Percentiles rank a stretch among this genome's conserved stretches.
phyloP scores from a whole-genome alignment of 345 rosid species.

The Durio zibethinus region DNA sequence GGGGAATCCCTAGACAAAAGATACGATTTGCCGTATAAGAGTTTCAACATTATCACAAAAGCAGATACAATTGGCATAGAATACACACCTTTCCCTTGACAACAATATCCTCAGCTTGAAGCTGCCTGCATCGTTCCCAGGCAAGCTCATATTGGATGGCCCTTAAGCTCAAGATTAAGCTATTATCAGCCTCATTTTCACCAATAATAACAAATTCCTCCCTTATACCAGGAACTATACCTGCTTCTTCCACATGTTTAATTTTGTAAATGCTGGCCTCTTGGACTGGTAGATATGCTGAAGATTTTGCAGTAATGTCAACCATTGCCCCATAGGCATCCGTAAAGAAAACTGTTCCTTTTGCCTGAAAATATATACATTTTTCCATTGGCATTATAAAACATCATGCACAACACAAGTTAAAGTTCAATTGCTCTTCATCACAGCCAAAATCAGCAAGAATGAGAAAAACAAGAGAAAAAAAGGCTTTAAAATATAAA shows the following conservation, averaged over 20 bases:
- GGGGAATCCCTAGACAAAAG: background rate
- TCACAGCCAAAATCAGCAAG: background rate
- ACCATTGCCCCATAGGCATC: constrained; percentile 77
- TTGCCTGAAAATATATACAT: constrained; percentile 44
- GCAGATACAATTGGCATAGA: constrained; percentile 4
- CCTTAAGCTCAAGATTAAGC: constrained; percentile 76
- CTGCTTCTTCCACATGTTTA: constrained; percentile 75
- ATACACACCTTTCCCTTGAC: constrained; percentile 79
- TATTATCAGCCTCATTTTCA: constrained; percentile 76
- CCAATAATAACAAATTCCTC: constrained; percentile 88
- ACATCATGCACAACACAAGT: background rate
- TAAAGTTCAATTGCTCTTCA: background rate
- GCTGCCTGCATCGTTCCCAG: constrained; percentile 97
- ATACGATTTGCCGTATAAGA: background rate
- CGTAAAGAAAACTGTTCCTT: constrained; percentile 71
- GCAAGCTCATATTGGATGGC: constrained; percentile 72
- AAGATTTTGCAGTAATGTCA: constrained; percentile 83
- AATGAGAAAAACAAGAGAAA: background rate
- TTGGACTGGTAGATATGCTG: constrained; percentile 72
- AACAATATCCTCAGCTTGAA: constrained; percentile 89
- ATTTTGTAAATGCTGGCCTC: constrained; percentile 79
- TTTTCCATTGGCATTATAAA: background rate
- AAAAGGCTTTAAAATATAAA: too few relatives aligned
- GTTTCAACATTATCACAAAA: background rate
- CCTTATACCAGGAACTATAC: constrained; percentile 76